Conservation (phyloP, 2,329 filamentous ascomycete species). For the Stagonosporopsis cucurbitacearum region DNA sequence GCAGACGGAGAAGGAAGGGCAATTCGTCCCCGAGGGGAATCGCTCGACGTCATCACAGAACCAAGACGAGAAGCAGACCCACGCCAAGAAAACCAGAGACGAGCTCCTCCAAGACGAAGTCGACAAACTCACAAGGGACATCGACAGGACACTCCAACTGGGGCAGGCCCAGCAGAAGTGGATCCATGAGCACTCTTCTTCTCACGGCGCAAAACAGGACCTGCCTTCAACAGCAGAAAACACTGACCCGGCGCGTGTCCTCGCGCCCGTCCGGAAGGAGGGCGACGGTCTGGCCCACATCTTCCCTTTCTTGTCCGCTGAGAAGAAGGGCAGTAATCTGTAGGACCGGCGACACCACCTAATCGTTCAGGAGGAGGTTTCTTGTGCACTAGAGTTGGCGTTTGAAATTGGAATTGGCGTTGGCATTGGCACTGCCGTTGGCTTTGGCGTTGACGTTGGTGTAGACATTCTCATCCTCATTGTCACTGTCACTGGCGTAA, state of each 20-base stretch:
- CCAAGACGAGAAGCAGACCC: constrained; percentile 52
- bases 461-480: too few relatives aligned
- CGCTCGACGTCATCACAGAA: too few relatives aligned
- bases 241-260: background rate
- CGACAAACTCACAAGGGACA: constrained; percentile 63
- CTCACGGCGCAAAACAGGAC: constrained; percentile 8
- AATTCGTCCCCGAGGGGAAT: constrained; percentile 43
- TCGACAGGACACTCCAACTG: constrained; percentile 60
- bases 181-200: constrained; percentile 43
- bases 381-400: too few relatives aligned
- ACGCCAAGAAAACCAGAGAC: constrained; percentile 58
- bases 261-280: background rate
- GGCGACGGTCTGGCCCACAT: constrained; percentile 30
- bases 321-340: constrained; percentile 3
- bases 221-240: too few relatives aligned
- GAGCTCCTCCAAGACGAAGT: constrained; percentile 65
- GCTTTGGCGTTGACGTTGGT: too few relatives aligned
- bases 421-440: too few relatives aligned
- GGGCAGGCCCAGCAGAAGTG: constrained; percentile 40
- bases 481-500: too few relatives aligned
- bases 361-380: too few relatives aligned
- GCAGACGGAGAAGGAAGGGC: constrained; percentile 57
- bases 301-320: constrained; percentile 8
- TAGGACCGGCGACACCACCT: background rate
- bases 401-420: too few relatives aligned